Base-by-base conservation (phyloP, 306 rosid species). In the Casuarina glauca region DNA sequence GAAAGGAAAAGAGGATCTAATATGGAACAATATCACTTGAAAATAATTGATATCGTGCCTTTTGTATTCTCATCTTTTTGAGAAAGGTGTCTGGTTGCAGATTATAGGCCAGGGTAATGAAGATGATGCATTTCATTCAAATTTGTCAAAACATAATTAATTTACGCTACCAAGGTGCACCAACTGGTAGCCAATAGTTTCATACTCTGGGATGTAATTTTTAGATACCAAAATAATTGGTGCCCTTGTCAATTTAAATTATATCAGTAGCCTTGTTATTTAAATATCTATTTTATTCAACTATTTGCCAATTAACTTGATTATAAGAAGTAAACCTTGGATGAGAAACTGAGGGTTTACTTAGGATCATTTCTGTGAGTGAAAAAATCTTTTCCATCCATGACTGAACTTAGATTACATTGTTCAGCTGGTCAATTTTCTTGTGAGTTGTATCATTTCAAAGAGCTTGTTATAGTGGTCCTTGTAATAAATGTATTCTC, bases 391-490 rank as follows among this genome's bases (percentile, higher is more conserved):
- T 16, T n/a, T 41, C 13, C 26, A 20, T 20, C 26, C 35, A 13
- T 10, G 38, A 69, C 9, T 52, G 15, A 62, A 45, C 66, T 38
- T 36, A 41, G 57, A 49, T 68, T 17, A 32, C 20, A 15, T 73
- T 48, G 15, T 38, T 68, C 43, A 76, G 5, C 60, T 53, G 67
- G 70, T 69, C 61, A 72, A 70, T 72, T 19, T 39, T 77, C 50
- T 60, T 17, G 49, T 58, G 9, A 17, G 20, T 32, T 42, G 72
- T 68, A 61, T 19, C 71, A 41, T 66, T n/a, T 17, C 50, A 42
- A 42, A 16, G 71, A 42, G 15, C 71, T 66, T 66, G 4, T 66
- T 41, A 43, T 39, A 66, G 71, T 20, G 38, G 45, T 13, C 26
- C 11, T 38, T 36, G n/a, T 63, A 63, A 39, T 35, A 63, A 38